Evolutionary conservation across 371 early-diverging fungal genomes (phyloP).

Genomic region (Mortierella sp.): DNA sequence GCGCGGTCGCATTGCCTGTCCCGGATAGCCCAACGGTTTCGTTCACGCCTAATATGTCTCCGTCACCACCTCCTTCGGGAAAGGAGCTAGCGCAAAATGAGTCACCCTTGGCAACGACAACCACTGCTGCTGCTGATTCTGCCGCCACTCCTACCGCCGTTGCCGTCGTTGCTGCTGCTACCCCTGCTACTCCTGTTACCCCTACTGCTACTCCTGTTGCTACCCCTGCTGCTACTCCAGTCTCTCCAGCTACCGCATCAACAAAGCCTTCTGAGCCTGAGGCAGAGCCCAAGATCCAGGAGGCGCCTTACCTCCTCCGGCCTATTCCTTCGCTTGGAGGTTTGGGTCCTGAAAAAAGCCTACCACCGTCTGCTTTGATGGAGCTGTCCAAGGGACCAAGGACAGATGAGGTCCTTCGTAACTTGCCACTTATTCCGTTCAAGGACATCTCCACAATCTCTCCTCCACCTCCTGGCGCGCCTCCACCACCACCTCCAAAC

Average conservation of each 20-base stretch:
- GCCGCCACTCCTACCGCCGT: neutral
- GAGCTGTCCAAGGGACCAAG: conserved; percentile 28
- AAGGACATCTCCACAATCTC: conserved; percentile 39
- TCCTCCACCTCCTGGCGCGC: conserved; percentile 41
- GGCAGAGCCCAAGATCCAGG: conserved; percentile 9
- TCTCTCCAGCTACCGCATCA: neutral
- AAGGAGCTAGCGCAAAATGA: neutral
- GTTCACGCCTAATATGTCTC: neutral
- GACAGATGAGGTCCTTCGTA: conserved; percentile 20
- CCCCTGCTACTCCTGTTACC: neutral
- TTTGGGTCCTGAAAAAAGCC: conserved; percentile 26
- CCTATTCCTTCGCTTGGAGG: conserved; percentile 26
- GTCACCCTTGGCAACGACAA: neutral
- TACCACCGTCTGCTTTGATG: conserved; percentile 22
- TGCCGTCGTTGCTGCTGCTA: neutral
- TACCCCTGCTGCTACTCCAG: neutral
- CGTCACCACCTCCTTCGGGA: neutral
- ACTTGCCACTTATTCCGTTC: conserved; percentile 15
- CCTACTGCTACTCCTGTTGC: neutral
- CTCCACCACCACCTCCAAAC: conserved; percentile 38
- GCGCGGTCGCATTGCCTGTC: conserved; percentile 6
- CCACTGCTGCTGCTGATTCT: neutral
- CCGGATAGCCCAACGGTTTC: conserved; percentile 37
- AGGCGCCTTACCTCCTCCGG: conserved; percentile 20
- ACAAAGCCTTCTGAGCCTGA: neutral